phyloP scores from a whole-genome alignment of 2,329 filamentous ascomycete species.

The Cladophialophora chaetospira region DNA sequence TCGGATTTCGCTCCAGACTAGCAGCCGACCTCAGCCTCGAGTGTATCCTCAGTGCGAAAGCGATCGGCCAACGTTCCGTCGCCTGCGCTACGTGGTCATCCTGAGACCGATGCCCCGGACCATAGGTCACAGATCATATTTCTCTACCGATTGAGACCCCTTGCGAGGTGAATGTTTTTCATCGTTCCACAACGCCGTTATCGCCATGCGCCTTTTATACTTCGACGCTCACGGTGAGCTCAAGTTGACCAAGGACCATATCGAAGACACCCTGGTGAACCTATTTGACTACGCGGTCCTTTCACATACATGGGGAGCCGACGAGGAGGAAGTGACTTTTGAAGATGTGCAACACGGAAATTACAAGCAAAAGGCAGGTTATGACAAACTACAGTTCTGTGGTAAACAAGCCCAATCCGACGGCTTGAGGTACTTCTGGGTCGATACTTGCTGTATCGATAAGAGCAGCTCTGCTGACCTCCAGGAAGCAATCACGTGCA shows the following conservation, averaged over 20 bases:
- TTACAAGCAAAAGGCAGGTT: not conserved
- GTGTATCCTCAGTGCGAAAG: too few species aligned
- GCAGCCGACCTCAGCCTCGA: too few species aligned
- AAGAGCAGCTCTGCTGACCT: constrained; percentile 29
- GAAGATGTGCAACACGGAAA: constrained; percentile 7
- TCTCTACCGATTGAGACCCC: too few species aligned
- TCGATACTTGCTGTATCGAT: constrained; percentile 34
- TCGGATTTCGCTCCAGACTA: too few species aligned
- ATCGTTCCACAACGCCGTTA: too few species aligned
- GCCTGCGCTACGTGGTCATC: too few species aligned
- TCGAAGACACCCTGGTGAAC: not conserved
- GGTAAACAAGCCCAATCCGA: not conserved
- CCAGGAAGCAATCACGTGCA: constrained; percentile 22
- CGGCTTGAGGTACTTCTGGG: constrained; percentile 29
- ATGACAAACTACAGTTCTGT: not conserved
- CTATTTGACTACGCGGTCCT: constrained; percentile 25
- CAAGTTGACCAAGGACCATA: constrained; percentile 1
- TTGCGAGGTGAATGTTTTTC: too few species aligned
- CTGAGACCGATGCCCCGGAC: too few species aligned
- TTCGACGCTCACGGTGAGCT: not conserved
- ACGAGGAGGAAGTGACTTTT: constrained; percentile 18
- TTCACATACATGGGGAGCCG: constrained; percentile 25
- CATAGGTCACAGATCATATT: too few species aligned
- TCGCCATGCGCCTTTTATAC: not conserved
- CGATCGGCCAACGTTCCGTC: too few species aligned